Conservation (phyloP, 306 rosid species). For the Leucaena leucocephala region DNA sequence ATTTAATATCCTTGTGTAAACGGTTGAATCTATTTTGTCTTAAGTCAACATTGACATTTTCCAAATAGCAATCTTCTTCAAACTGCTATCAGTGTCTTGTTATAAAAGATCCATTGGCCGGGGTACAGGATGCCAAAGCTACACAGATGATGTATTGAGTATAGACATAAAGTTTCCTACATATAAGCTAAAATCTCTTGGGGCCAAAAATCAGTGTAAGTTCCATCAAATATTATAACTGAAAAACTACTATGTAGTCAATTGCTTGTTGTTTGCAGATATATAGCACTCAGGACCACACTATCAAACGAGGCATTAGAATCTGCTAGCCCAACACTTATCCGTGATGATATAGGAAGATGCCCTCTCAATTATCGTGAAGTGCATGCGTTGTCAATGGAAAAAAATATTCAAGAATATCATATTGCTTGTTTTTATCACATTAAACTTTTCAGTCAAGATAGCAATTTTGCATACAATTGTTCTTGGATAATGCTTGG, state of each 20-base stretch:
- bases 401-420: conserved; percentile 15
- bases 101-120: conserved; percentile 94
- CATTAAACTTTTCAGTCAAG: conserved; percentile 19
- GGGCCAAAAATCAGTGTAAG: conserved; percentile 16
- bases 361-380: conserved; percentile 32
- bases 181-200: conserved; percentile 11
- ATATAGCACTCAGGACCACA: conserved; percentile 88
- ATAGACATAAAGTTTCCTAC: background rate
- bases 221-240: conserved; percentile 14
- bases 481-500: conserved; percentile 36
- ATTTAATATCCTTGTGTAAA: conserved; percentile 27
- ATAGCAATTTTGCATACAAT: conserved; percentile 31
- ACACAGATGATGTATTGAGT: conserved; percentile 81
- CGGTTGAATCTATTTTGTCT: conserved; percentile 23
- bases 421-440: conserved; percentile 27
- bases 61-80: conserved; percentile 22
- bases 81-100: conserved; percentile 74
- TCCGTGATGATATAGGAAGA: conserved; percentile 83
- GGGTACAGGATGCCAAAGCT: conserved; percentile 95
- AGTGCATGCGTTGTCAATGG: conserved; percentile 38
- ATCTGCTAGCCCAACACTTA: conserved; percentile 71
- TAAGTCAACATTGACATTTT: background rate
- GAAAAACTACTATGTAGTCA: conserved; percentile 16
- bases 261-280: conserved; percentile 56
- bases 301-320: conserved; percentile 70